Evolutionary conservation across 139 green algal genomes (phyloP).

Genomic region (Limnomonas spitsbergensis): DNA sequence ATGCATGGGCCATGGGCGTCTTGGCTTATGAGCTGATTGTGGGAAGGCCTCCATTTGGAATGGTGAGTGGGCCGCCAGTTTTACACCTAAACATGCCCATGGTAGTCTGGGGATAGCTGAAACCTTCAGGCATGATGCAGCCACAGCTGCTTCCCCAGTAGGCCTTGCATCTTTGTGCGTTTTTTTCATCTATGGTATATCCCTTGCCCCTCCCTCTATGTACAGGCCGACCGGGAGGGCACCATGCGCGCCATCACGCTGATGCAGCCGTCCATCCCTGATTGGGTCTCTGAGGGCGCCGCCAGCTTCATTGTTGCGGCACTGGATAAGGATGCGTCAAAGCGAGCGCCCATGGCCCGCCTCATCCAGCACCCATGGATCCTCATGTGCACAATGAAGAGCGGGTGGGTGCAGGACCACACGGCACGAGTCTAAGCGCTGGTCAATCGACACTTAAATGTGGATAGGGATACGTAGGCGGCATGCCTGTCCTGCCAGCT

Average conservation of each 20-base stretch:
- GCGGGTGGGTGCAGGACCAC: background rate
- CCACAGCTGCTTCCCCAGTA: background rate
- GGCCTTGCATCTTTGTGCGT: too few species aligned
- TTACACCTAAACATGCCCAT: too few species aligned
- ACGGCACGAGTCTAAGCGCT: too few species aligned
- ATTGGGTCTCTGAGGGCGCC: constrained; percentile 45
- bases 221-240: constrained; percentile 42
- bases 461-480: too few species aligned
- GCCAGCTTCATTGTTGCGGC: constrained; percentile 55
- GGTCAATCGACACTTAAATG: too few species aligned
- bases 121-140: constrained; percentile 24
- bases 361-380: constrained; percentile 62
- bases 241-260: constrained; percentile 57
- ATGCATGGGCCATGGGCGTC: constrained; percentile 77
- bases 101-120: too few species aligned
- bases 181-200: too few species aligned
- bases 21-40: constrained; percentile 79
- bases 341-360: constrained; percentile 21
- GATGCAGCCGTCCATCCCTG: constrained; percentile 39
- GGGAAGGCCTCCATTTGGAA: constrained; percentile 73
- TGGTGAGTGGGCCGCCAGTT: constrained; percentile 33
- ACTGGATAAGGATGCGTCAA: constrained; percentile 48
- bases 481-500: too few species aligned
- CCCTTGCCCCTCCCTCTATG: too few species aligned
- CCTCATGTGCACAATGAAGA: background rate